phyloP scores from a whole-genome alignment of 2,329 filamentous ascomycete genomes.

The Arthrobotrys sphaeroides region DNA sequence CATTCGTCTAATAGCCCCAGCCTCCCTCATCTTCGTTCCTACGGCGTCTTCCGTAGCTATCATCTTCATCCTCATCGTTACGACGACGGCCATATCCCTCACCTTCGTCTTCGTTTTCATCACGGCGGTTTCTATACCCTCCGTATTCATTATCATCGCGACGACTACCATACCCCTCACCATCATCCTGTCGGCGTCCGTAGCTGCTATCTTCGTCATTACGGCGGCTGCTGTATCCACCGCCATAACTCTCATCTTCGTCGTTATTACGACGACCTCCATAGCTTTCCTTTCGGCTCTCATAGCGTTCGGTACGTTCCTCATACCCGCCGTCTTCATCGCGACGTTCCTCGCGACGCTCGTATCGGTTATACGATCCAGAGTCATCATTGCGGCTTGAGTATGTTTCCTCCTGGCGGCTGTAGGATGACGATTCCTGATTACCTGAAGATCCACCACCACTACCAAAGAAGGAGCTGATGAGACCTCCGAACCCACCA shows the following conservation, averaged over 20 bases:
- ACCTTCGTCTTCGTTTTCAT: conserved; percentile 57
- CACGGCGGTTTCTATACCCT: conserved; percentile 57
- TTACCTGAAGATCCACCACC: conserved; percentile 66
- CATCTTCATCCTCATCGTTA: conserved; percentile 57
- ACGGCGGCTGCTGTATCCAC: conserved; percentile 8
- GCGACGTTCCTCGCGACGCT: conserved; percentile 68
- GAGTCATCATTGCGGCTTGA: conserved; percentile 68
- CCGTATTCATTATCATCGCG: conserved; percentile 24
- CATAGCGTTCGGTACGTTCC: conserved; percentile 24
- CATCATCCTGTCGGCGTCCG: neutral
- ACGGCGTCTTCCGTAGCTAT: conserved; percentile 56
- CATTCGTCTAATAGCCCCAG: conserved; percentile 2
- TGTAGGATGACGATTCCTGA: conserved; percentile 64
- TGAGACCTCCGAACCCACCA: conserved; percentile 73
- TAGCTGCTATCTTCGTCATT: conserved; percentile 19
- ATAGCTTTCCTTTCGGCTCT: conserved; percentile 12
- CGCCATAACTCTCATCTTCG: conserved; percentile 1
- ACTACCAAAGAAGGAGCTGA: conserved; percentile 72
- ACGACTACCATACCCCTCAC: conserved; percentile 51
- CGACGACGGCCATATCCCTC: conserved; percentile 57
- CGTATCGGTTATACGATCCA: conserved; percentile 70
- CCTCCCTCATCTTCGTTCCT: conserved; percentile 28
- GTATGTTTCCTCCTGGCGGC: conserved; percentile 70
- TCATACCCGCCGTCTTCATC: conserved; percentile 21
- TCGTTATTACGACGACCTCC: conserved; percentile 58